These are phyloP conservation scores for Chaetomium sp. DNA, from an alignment of 2,329 filamentous ascomycete genomes.

Conservation along the genomic window DNA sequence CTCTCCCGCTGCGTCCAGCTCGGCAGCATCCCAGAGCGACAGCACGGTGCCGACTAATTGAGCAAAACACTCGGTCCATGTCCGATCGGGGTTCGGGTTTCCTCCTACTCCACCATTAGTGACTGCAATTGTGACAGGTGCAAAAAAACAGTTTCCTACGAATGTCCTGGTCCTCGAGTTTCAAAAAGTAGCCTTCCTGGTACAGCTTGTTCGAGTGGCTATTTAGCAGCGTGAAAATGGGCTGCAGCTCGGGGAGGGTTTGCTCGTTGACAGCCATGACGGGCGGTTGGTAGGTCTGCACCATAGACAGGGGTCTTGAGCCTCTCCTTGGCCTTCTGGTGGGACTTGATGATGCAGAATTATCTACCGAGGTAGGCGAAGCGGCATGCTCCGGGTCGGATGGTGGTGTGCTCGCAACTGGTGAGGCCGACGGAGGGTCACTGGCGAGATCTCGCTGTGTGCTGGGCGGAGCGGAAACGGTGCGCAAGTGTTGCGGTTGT, in stretches of 20 bases:
- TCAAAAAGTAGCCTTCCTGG: conserved; percentile 96
- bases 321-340: conserved; percentile 49
- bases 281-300: conserved; percentile 81
- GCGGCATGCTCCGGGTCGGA: conserved; percentile 45
- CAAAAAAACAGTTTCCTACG: conserved; percentile 59
- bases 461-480: conserved; percentile 27
- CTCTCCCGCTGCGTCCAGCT: conserved; percentile 83
- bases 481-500: conserved; percentile 38
- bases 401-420: conserved; percentile 30
- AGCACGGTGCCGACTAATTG: conserved; percentile 94
- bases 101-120: conserved; percentile 64
- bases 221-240: conserved; percentile 91
- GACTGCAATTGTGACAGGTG: conserved; percentile 28
- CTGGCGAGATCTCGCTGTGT: conserved; percentile 30
- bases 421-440: conserved; percentile 31
- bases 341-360: conserved; percentile 45
- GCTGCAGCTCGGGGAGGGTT: conserved; percentile 88
- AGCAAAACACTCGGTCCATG: conserved; percentile 96
- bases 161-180: conserved; percentile 90
- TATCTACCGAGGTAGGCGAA: conserved; percentile 42
- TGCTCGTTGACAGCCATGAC: conserved; percentile 83
- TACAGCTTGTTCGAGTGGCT: conserved; percentile 96
- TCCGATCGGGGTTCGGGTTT: conserved; percentile 79
- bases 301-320: conserved; percentile 80
- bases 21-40: conserved; percentile 92